Base-by-base conservation (phyloP, 305 asterid genomes). In the Stenogyne calaminthoides region DNA sequence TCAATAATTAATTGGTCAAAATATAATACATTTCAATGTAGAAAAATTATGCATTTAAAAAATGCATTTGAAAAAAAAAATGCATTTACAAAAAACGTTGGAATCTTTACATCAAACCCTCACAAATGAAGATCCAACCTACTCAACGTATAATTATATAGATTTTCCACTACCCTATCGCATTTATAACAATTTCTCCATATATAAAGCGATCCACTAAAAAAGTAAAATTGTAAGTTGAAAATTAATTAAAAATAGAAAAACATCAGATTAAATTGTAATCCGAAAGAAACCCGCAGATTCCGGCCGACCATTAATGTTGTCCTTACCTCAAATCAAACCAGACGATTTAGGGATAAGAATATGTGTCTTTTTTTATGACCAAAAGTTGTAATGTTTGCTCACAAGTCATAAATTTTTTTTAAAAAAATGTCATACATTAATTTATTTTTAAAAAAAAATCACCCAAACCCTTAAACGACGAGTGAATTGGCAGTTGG, bases 251-350 rank as follows among this genome's bases (percentile, higher is more conserved):
- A 15, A 51, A 5, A 34, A 32, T 3, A 15, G 44, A 36, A 69
- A 32, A 36, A 1, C 16, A 29, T 2, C 5, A 15, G 63, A 73
- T 64, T 73, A 22, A 18, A 12, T 37, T 62, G 62, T 37, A 52
- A 2, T 4, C 51, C 10, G 51, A 44, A 44, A 36, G 16, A 59
- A 12, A 60, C 16, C 40, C 71, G 40, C 36, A 72, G 52, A 72
- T 61, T 72, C 71, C 72, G 70, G 40, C 65, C 71, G 77, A 54
- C 62, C 47, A 73, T 64, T 7, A 18, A 9, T 12, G 5, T 54
- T 73, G 71, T 73, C 72, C 57, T 64, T 18, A 74, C 54, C 65
- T 42, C 9, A 73, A 64, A 74, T 52, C 37, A 20, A 55, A 20
- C 2, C 2, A 18, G 15, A 29, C 56, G 74, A 34, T 27, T 67